Conservation (phyloP, 2,329 filamentous ascomycete genomes). For the Lomentospora prolificans region DNA sequence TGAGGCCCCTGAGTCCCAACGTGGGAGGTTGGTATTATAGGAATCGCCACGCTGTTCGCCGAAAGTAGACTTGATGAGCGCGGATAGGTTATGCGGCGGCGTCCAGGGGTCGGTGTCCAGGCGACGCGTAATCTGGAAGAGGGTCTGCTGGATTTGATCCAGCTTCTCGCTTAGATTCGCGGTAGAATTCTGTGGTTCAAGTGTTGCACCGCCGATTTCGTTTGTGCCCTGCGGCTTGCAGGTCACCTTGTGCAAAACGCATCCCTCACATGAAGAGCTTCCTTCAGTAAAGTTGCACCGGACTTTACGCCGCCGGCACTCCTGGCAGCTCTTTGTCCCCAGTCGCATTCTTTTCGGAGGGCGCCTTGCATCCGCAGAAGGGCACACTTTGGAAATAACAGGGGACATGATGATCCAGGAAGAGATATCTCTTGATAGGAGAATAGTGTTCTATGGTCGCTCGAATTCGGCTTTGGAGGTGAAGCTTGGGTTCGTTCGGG, state of each 20-base stretch:
- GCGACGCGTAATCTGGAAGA: no score
- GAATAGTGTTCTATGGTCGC: no score
- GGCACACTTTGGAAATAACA: background rate
- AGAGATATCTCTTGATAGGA: no score
- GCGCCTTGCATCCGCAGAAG: conserved; percentile 5
- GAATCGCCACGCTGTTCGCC: no score
- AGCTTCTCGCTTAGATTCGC: background rate
- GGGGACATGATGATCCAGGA: no score
- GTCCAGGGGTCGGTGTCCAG: no score
- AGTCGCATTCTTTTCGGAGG: conserved; percentile 19
- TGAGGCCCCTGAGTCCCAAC: background rate
- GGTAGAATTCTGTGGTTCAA: background rate
- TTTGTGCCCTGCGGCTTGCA: background rate
- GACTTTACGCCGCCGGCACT: conserved; percentile 39
- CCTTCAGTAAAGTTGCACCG: conserved; percentile 32
- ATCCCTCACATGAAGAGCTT: conserved; percentile 25
- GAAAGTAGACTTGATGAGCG: no score
- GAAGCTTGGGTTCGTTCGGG: background rate
- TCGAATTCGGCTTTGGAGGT: background rate
- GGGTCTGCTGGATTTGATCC: background rate
- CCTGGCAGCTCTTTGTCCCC: conserved; percentile 24
- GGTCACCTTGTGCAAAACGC: background rate
- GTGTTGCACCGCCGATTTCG: background rate
- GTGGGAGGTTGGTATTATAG: background rate
- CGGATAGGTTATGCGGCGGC: no score